Base-by-base conservation (phyloP, 2,329 filamentous ascomycete genomes). In the Exophiala oligosperma region DNA sequence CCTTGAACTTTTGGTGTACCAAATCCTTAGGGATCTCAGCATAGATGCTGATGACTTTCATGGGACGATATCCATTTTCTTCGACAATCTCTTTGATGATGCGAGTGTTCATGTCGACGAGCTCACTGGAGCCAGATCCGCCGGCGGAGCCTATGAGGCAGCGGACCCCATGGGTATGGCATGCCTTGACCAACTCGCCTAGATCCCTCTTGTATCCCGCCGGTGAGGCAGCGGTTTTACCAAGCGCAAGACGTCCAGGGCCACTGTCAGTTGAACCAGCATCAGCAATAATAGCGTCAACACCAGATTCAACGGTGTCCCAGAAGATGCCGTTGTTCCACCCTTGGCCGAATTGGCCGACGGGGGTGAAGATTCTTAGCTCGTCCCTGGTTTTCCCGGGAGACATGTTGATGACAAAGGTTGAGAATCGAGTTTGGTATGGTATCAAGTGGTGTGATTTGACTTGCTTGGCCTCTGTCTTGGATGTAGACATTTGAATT, bases 61-160 rank as follows among this genome's bases (percentile, higher is more conserved):
- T 60, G 6, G 56, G 54, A 11, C 59, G 54, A 49, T 58, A 63
- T 9, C 63, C 69, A 1, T 70, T 63, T 47, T 71, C 66, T 8
- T 66, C 56, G 6, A 68, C 61, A 44, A 75, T 70, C 14, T 73
- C 70, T 3, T 67, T 52, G 1, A 80, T 71, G 3, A 80, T 74
- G 2, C 74, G 64, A 0, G 70, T 43, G 41, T 78, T 73, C n/a
- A 71, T 67, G 28, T 67, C 55, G 0, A 80, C 76, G 52, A 79
- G 76, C 0, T 69, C 69, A 41, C 79, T 73, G 1, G 71, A 73
- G 0, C 79, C 80, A 60, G 77, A 76, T 0, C 79, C 79, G 1
- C 79, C 79, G 1, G 73, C 76, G 2, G 77, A 80, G 4, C 72
- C 68, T 51, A 79, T 74, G 1, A 81, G 67, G 1, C 79, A 52